Evolutionary conservation across 2,329 filamentous ascomycete genomes (phyloP).

Genomic region (Penicillium sclerotigenum): DNA sequence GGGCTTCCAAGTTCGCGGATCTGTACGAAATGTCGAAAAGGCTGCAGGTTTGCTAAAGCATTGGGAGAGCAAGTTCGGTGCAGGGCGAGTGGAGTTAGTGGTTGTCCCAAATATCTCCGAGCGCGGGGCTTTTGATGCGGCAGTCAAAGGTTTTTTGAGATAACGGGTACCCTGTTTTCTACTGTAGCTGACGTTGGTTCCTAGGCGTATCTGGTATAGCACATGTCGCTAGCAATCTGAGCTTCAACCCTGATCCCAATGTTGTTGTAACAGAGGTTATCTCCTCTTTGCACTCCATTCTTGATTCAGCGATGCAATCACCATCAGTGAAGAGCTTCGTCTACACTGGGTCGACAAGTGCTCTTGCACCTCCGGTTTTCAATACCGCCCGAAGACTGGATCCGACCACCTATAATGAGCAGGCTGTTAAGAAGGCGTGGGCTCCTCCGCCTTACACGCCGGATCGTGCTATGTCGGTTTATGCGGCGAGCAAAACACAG

Average conservation of each 20-base stretch:
- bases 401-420: no score
- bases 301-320: neutral
- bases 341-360: no score
- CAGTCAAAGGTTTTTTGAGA: neutral
- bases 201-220: neutral
- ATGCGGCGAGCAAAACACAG: no score
- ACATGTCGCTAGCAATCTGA: neutral
- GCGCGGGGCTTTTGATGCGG: neutral
- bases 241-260: neutral
- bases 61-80: neutral
- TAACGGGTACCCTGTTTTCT: neutral
- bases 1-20: neutral
- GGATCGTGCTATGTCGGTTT: no score
- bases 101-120: neutral
- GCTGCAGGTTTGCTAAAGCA: neutral
- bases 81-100: neutral
- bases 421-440: no score
- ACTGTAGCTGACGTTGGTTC: neutral
- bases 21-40: neutral
- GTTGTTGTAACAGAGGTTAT: neutral
- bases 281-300: neutral
- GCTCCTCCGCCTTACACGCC: no score
- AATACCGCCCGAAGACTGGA: no score
- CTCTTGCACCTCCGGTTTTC: no score
- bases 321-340: neutral